Conservation (phyloP, 129 eudicot species). For the Ambrosia artemisiifolia region DNA sequence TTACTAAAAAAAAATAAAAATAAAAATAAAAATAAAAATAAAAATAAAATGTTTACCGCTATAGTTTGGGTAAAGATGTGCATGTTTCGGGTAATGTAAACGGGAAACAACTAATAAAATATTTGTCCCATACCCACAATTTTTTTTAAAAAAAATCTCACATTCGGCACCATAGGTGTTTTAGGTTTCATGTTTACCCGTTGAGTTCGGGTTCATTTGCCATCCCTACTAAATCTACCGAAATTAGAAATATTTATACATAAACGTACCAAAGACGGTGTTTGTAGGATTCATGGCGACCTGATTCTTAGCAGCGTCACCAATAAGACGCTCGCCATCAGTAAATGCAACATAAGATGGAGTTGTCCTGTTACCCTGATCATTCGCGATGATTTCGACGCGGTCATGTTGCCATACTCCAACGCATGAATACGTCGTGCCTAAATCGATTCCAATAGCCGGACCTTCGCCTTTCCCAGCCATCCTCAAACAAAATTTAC, state of each 20-base stretch:
- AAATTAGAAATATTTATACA: background rate
- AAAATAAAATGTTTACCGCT: too few relatives aligned
- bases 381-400: slow-evolving; percentile 57
- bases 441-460: slow-evolving; percentile 57
- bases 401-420: slow-evolving; percentile 65
- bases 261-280: slow-evolving; percentile 50
- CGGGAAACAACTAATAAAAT: background rate
- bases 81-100: too few relatives aligned
- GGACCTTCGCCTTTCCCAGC: slow-evolving; percentile 58
- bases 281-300: slow-evolving; percentile 60
- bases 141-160: too few relatives aligned
- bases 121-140: too few relatives aligned
- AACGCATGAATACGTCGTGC: slow-evolving; percentile 52
- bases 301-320: slow-evolving; percentile 60
- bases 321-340: slow-evolving; percentile 50
- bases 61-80: too few relatives aligned
- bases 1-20: too few relatives aligned
- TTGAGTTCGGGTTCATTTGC: too few relatives aligned
- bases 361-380: slow-evolving; percentile 63
- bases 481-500: slow-evolving; percentile 23
- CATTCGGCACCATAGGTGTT: too few relatives aligned
- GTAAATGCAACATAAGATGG: slow-evolving; percentile 62
- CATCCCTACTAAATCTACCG: background rate
- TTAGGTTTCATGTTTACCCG: too few relatives aligned
- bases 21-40: too few relatives aligned